Evolutionary conservation across 768 basidiomycete genomes (phyloP), one percentile per base, ranked within the genome.

Genomic region (Artomyces pyxidatus): DNA sequence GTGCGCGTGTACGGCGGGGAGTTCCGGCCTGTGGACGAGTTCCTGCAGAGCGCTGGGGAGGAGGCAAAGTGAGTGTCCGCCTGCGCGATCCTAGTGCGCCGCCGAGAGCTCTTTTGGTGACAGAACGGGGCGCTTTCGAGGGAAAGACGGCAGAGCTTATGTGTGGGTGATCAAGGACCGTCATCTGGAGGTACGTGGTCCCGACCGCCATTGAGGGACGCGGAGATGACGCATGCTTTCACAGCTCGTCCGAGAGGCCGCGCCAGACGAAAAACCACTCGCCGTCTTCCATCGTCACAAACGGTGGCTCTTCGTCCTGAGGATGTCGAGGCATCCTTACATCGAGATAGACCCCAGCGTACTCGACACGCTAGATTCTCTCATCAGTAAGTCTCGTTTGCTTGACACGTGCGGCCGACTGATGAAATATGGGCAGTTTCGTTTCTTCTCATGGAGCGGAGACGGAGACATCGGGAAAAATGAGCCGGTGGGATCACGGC

Each of bases 271-370:
- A 45, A 53, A 58, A 21, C 62, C 68, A 1, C 56, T 72, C 11
- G 72, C 62, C 3, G 61, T 63, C 9, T 71, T 64, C 51, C 58
- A 64, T 48, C 60, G 51, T 37, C 62, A 70, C 53, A 65, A 61
- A 49, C 63, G 71, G 3, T 63, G 63, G 49, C 38, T 66, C 49
- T 50, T 59, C 30, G 58, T 72, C 3, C 60, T 68, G 11, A 57
- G 59, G 44, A 65, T 71, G 55, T 68, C 65, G 28, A 59, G 65
- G 27, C 50, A 63, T 9, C 68, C 69, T 29, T 68, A 65, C 49
- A 39, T 71, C 29, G 69, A 71, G 32, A 52, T 71, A 12, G 61
- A 67, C 37, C 49, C 60, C 27, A 59, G 58, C n/a, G 57, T 62
- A 16, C 19, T 65, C 44, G 61, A 65, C 19, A 64, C 66, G 6